Base-by-base conservation (phyloP, 257 asterid species). In the Cynanchum wilfordii region DNA sequence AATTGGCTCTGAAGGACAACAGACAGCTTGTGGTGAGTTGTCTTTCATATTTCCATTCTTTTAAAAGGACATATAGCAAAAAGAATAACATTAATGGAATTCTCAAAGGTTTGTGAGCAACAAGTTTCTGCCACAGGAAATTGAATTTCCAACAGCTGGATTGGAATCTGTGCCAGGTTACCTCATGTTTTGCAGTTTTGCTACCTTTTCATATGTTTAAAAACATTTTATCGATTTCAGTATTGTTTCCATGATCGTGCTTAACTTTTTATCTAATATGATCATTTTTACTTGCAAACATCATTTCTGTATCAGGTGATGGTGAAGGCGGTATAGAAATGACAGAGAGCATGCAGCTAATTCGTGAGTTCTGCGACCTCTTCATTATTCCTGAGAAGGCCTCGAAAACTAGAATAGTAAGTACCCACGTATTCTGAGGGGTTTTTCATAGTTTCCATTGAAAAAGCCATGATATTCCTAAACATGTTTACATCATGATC, bases 251-350 rank as follows among this genome's bases (percentile, higher is more conserved):
- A n/a, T 25, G 40, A 7, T 66, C 36, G 55, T 42, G 50, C 49
- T 22, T 30, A 10, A 16, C 7, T 22, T 19, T 22, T 42, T 22
- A 22, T 38, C 49, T 54, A 16, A 54, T 5, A 3, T 49, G 44
- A 29, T 65, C 20, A 19, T n/a, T 4, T 44, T 24, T 60, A 57
- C n/a, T n/a, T 47, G 24, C 22, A 17, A 4, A 22, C 38, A 25
- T 4, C 20, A 33, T 64, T 40, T 60, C 63, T 69, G 73, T 73
- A 20, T 70, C 86, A 91, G 98, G 97, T 70, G 98, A 93, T 8
- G 97, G 96, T 68, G 98, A 93, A 81, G 97, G 98, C 6, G 94
- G 97, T 44, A 84, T 78, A 70, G 98, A 93, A 84, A 93, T 93
- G 98, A 93, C 96, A 4, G 96, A 87, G 57, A 93, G 98, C 79